Base-by-base conservation (phyloP, 192 early-diverging fungal species). In the Rhizoclosmatium sp. region DNA sequence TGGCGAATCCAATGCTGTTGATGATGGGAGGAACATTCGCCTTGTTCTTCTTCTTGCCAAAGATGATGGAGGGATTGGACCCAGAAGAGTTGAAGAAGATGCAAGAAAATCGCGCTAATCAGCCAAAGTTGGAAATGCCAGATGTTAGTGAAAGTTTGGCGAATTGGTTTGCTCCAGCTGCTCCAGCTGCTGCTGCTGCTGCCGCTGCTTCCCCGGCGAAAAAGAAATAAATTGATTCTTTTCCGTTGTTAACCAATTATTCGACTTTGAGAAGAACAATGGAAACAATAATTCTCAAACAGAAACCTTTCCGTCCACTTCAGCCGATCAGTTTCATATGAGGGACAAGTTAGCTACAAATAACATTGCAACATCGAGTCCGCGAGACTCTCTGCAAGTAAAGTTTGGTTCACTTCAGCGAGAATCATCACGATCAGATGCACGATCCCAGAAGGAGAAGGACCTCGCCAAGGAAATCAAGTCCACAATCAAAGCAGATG, bases 1-100 rank as follows among this genome's bases (percentile, higher is more conserved):
- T 93, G 69, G 81, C 84, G 0, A 93, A 92, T 71, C 92, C 92
- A 10, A 92, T 92, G 80, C 85, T 93, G 75, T 75, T 93, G 66
- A 92, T 93, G 91, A 86, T 88, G 64, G 89, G 87, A 41, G 85
- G 85, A 40, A 88, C 88, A 46, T 78, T 93, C 49, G 47, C 83
- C 3, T 72, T 88, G n/a, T 81, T 93, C 39, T 91, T 91, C 78
- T 77, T 89, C 54, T 47, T 93, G 81, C 92, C 92, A 56, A 89
- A 90, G 76, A 75, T 93, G 61, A 87, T 89, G 77, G 85, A 86
- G 0, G 85, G 87, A 73, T 80, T 92, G 72, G 89, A 92, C 44
- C 89, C 87, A 2, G 90, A 91, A 72, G 80, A 81, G 39, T 58
- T 88, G 68, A 85, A 90, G 66, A 76, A 85, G 61, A 80, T 78